These are phyloP conservation scores for Didymella exigua DNA, from an alignment of 2,329 filamentous ascomycete genomes.

Conservation along the genomic window DNA sequence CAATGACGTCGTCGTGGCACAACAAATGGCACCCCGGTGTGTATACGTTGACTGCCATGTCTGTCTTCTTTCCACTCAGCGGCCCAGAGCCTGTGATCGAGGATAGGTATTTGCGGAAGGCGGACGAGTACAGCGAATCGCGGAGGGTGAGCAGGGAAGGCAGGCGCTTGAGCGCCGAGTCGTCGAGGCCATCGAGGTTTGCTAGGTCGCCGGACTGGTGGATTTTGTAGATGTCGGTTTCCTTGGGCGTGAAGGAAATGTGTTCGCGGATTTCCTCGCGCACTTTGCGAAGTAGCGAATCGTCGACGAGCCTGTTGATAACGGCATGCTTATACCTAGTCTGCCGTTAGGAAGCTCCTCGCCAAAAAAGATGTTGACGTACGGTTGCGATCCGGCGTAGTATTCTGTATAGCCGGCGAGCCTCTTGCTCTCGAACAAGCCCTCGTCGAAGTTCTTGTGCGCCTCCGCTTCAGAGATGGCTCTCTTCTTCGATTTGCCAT, in stretches of 20 bases:
- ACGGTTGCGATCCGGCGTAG: slow-evolving; percentile 50
- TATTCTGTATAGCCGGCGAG: slow-evolving; percentile 43
- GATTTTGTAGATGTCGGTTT: slow-evolving; percentile 99
- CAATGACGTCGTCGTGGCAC: slow-evolving; percentile 98
- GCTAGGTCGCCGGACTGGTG: slow-evolving; percentile 97
- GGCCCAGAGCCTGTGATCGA: slow-evolving; percentile 84
- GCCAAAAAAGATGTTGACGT: slow-evolving; percentile 21
- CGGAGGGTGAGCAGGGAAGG: slow-evolving; percentile 91
- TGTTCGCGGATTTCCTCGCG: slow-evolving; percentile 87
- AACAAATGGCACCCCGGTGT: slow-evolving; percentile 93
- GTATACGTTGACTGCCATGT: slow-evolving; percentile 99
- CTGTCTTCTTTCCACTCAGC: slow-evolving; percentile 90
- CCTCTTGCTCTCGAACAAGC: slow-evolving; percentile 47
- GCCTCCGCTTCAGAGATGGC: slow-evolving; percentile 50
- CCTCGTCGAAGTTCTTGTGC: slow-evolving; percentile 47
- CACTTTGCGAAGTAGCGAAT: slow-evolving; percentile 80
- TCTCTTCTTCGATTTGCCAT: slow-evolving; percentile 51
- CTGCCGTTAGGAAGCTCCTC: slow-evolving; percentile 6
- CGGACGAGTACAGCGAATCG: slow-evolving; percentile 88
- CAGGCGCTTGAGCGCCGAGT: slow-evolving; percentile 81
- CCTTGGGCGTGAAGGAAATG: slow-evolving; percentile 95
- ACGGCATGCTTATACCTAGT: slow-evolving; percentile 86
- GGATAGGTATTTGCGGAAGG: slow-evolving; percentile 88
- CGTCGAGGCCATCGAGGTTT: slow-evolving; percentile 91
- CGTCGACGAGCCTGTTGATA: slow-evolving; percentile 79